These are phyloP conservation scores for Phytopythium aichiense DNA, from an alignment of 352 stramenopile genomes.

Conservation along the genomic window DNA sequence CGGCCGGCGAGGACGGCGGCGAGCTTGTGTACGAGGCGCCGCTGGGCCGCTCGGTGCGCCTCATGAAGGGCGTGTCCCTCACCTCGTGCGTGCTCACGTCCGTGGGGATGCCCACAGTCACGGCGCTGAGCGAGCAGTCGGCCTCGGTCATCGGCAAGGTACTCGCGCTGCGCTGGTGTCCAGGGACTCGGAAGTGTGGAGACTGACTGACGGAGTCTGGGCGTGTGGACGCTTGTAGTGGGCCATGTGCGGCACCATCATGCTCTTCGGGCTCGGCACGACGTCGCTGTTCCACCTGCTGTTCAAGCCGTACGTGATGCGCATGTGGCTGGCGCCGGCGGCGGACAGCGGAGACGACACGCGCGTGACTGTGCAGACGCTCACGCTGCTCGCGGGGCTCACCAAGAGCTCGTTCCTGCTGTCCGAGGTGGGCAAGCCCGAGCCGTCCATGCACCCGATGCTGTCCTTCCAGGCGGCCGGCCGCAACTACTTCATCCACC, in stretches of 20 bases:
- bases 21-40: conserved; percentile 60
- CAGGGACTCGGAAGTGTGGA: too few relatives aligned
- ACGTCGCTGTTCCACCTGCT: conserved; percentile 82
- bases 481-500: conserved; percentile 78
- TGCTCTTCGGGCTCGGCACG: conserved; percentile 81
- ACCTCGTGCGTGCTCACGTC: conserved; percentile 80
- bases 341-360: conserved; percentile 18
- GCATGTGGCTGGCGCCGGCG: conserved; percentile 56
- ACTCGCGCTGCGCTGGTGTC: background rate
- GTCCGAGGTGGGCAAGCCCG: conserved; percentile 47
- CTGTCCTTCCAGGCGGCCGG: conserved; percentile 68
- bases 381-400: conserved; percentile 65
- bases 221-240: conserved; percentile 20
- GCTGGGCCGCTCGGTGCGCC: conserved; percentile 67
- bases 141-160: conserved; percentile 73
- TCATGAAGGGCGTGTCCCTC: conserved; percentile 87
- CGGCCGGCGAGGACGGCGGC: background rate
- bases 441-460: conserved; percentile 80
- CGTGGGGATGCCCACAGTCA: conserved; percentile 75
- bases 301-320: conserved; percentile 85
- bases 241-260: conserved; percentile 87
- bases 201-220: background rate
- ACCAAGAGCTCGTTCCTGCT: conserved; percentile 52
- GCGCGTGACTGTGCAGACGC: conserved; percentile 59
- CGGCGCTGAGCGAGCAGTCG: conserved; percentile 66